Conservation (phyloP, 371 early-diverging fungal species). For the Rhizopus delemar region DNA sequence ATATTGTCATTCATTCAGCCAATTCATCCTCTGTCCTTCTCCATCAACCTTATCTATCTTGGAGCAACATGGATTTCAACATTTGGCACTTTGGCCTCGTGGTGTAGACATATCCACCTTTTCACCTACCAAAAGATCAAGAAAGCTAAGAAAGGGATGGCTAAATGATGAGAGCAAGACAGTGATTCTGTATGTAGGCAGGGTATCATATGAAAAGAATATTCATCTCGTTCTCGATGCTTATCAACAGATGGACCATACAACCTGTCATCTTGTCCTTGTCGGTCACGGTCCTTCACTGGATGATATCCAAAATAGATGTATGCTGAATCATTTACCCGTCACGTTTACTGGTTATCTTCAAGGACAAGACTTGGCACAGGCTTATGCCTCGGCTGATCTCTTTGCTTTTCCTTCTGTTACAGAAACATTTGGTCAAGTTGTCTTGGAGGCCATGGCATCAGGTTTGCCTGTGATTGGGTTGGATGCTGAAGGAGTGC, state of each 20-base stretch:
- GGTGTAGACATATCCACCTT: conserved; percentile 43
- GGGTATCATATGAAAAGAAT: conserved; percentile 53
- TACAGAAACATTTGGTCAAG: conserved; percentile 57
- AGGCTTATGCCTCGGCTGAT: conserved; percentile 53
- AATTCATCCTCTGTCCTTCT: conserved; percentile 45
- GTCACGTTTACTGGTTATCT: conserved; percentile 54
- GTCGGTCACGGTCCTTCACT: conserved; percentile 56
- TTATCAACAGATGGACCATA: conserved; percentile 45
- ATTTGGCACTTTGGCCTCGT: conserved; percentile 47
- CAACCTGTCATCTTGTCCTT: conserved; percentile 45
- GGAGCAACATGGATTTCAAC: conserved; percentile 32
- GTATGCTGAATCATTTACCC: conserved; percentile 22
- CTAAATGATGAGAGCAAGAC: conserved; percentile 25
- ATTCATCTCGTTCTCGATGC: conserved; percentile 42
- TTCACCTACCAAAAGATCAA: conserved; percentile 34
- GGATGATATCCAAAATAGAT: conserved; percentile 32
- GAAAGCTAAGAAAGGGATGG: conserved; percentile 34
- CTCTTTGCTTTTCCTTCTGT: conserved; percentile 50
- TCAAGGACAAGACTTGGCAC: conserved; percentile 34
- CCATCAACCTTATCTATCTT: conserved; percentile 38
- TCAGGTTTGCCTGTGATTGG: conserved; percentile 50
- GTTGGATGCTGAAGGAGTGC: conserved; percentile 46
- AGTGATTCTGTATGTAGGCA: conserved; percentile 47
- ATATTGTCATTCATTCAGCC: conserved; percentile 45
- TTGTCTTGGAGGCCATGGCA: conserved; percentile 51